A percentile compares a stretch with the other conserved stretches of the same genome.
Conservation (phyloP, 148 eudicot species). For the Cornus florida region DNA sequence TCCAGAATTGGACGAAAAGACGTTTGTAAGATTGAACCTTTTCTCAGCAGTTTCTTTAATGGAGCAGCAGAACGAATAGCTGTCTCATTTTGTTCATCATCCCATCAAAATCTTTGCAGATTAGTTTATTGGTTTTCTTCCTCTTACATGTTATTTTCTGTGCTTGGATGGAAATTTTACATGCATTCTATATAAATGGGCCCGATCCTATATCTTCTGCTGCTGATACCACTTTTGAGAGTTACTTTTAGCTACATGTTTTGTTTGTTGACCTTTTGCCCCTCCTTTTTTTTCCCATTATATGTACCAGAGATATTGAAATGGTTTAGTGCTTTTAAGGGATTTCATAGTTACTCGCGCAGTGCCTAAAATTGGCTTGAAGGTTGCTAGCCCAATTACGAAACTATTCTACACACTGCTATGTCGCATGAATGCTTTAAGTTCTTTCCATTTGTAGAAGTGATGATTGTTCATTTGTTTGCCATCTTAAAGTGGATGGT, state of each 20-base stretch:
- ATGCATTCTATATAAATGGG: not conserved
- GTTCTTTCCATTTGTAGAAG: too few relatives aligned
- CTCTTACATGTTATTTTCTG: not conserved
- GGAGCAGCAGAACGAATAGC: not conserved
- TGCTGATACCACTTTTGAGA: not conserved
- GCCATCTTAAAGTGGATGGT: too few relatives aligned
- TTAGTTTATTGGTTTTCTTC: not conserved
- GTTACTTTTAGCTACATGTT: not conserved
- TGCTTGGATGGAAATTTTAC: not conserved
- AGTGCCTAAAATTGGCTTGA: too few relatives aligned
- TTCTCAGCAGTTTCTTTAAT: not conserved
- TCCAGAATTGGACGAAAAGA: not conserved
- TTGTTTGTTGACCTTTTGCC: not conserved
- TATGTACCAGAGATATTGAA: not conserved
- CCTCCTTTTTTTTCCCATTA: too few relatives aligned
- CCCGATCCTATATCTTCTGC: too few relatives aligned
- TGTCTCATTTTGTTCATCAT: not conserved
- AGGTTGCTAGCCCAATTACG: too few relatives aligned
- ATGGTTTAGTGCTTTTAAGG: not conserved
- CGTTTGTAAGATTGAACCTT: constrained; percentile 7
- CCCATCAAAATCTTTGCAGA: not conserved
- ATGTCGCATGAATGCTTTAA: too few relatives aligned
- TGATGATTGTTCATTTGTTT: too few relatives aligned
- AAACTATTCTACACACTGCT: too few relatives aligned
- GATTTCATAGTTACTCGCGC: too few relatives aligned